Percentiles rank a stretch among this genome's conserved stretches.
phyloP scores from a whole-genome alignment of 2,329 filamentous ascomycete genomes.

The Colletotrichum spaethianum region DNA sequence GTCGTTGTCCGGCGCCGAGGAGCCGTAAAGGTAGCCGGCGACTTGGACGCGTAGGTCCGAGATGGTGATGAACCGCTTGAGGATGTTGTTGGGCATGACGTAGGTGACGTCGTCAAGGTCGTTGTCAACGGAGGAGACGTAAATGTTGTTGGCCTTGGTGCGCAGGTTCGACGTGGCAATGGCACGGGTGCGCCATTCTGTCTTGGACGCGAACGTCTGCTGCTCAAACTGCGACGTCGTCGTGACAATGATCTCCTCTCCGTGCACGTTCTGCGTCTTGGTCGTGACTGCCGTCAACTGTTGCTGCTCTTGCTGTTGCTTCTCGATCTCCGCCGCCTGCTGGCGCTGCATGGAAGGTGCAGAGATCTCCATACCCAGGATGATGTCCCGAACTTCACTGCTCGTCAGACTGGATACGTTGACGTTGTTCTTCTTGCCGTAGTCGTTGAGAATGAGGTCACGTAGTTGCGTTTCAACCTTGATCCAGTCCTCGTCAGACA shows the following conservation, averaged over 20 bases:
- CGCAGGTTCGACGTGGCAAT: conserved; percentile 97
- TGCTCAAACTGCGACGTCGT: conserved; percentile 99
- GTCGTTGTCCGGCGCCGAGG: conserved; percentile 92
- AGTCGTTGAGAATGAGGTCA: conserved; percentile 97
- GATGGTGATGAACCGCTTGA: conserved; percentile 98
- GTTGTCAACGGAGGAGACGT: conserved; percentile 96
- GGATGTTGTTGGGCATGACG: conserved; percentile 98
- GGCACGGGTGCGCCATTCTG: conserved; percentile 96
- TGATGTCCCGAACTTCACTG: conserved; percentile 98
- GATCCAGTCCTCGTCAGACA: conserved; percentile 98
- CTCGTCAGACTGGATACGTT: conserved; percentile 97
- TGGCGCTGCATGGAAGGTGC: conserved; percentile 98
- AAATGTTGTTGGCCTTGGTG: conserved; percentile 97
- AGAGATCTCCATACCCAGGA: conserved; percentile 99
- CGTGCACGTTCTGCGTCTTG: conserved; percentile 96
- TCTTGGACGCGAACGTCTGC: conserved; percentile 98
- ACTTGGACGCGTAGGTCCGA: conserved; percentile 97
- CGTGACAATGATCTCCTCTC: conserved; percentile 97
- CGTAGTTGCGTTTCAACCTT: conserved; percentile 98
- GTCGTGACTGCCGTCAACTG: conserved; percentile 98
- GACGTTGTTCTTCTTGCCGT: conserved; percentile 99
- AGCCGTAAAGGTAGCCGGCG: conserved; percentile 94
- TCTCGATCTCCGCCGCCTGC: conserved; percentile 98
- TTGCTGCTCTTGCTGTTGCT: conserved; percentile 96
- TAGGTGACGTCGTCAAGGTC: conserved; percentile 94